Conservation (phyloP, 2,329 filamentous ascomycete species). For the Colletotrichum limetticola region DNA sequence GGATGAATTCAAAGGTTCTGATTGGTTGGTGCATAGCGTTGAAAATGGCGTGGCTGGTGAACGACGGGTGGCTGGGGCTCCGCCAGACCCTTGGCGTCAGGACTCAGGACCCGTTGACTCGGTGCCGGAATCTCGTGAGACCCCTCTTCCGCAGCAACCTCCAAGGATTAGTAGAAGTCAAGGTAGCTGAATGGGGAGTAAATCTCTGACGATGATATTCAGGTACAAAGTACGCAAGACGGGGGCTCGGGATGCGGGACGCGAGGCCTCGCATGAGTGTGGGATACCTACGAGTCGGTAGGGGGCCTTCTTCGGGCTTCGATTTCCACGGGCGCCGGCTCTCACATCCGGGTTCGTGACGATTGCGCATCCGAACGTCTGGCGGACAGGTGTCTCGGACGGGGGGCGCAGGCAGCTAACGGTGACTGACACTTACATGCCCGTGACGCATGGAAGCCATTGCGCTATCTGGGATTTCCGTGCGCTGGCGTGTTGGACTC, state of each 20-base stretch:
- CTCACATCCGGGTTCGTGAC: neutral
- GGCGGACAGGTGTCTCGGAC: conserved; percentile 14
- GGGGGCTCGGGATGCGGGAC: neutral
- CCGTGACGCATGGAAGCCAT: neutral
- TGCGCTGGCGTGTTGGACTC: neutral
- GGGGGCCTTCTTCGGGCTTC: neutral
- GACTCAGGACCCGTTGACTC: conserved; percentile 6
- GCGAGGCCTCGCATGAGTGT: conserved; percentile 1
- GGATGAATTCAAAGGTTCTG: neutral
- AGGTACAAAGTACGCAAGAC: neutral
- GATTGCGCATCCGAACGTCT: conserved; percentile 3
- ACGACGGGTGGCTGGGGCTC: conserved; percentile 33
- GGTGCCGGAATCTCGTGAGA: conserved; percentile 6
- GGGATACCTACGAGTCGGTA: neutral
- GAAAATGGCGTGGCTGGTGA: conserved; percentile 34
- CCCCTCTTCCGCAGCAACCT: neutral
- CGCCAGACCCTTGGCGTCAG: neutral
- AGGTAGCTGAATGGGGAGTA: neutral
- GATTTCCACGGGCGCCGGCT: neutral
- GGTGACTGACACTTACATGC: conserved; percentile 2
- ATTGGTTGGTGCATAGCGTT: conserved; percentile 9
- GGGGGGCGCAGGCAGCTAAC: neutral
- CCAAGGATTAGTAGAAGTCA: neutral
- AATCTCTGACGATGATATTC: neutral
- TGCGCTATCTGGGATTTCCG: neutral